Evolutionary conservation across 1,284 basidiomycete genomes (phyloP).

Genomic region (Laetiporus sulphureus): DNA sequence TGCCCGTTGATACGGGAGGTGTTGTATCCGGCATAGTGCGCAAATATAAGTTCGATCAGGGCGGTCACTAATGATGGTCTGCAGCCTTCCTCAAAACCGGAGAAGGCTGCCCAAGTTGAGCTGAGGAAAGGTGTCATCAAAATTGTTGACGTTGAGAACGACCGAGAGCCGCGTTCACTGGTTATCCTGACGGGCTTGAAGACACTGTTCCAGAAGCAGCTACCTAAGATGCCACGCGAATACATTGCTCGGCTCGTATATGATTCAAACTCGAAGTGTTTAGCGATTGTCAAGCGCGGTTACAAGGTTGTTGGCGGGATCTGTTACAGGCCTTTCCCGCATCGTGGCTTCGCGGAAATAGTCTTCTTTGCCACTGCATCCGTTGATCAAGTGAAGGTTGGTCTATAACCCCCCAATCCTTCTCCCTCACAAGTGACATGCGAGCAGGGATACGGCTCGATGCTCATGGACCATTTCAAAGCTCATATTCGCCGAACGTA

Average conservation of each 20-base stretch:
- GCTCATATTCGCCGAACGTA: slow-evolving; percentile 81
- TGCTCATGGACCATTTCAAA: slow-evolving; percentile 99
- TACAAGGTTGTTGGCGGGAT: slow-evolving; percentile 98
- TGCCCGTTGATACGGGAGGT: slow-evolving; percentile 64
- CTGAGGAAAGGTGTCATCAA: slow-evolving; percentile 81
- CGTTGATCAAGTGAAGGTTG: slow-evolving; percentile 94
- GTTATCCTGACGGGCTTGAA: slow-evolving; percentile 93
- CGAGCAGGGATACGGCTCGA: slow-evolving; percentile 90
- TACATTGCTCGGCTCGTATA: slow-evolving; percentile 97
- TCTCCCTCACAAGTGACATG: slow-evolving; percentile 3
- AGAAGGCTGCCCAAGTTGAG: slow-evolving; percentile 81
- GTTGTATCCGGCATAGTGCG: too few relatives aligned
- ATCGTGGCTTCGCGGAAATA: slow-evolving; percentile 94
- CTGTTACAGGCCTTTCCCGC: slow-evolving; percentile 94
- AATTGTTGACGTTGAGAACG: slow-evolving; percentile 84
- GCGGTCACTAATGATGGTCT: too few relatives aligned
- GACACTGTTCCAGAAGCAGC: slow-evolving; percentile 94
- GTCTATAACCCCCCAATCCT: slow-evolving; percentile 11
- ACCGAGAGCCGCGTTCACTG: slow-evolving; percentile 67
- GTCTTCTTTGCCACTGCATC: slow-evolving; percentile 98
- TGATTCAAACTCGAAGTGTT: slow-evolving; percentile 84
- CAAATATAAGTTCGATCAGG: too few relatives aligned
- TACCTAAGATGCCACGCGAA: slow-evolving; percentile 99
- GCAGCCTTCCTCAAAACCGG: slow-evolving; percentile 48
- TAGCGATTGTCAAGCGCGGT: slow-evolving; percentile 95